Conservation (phyloP, 192 early-diverging fungal genomes). For the Podila epicladia region DNA sequence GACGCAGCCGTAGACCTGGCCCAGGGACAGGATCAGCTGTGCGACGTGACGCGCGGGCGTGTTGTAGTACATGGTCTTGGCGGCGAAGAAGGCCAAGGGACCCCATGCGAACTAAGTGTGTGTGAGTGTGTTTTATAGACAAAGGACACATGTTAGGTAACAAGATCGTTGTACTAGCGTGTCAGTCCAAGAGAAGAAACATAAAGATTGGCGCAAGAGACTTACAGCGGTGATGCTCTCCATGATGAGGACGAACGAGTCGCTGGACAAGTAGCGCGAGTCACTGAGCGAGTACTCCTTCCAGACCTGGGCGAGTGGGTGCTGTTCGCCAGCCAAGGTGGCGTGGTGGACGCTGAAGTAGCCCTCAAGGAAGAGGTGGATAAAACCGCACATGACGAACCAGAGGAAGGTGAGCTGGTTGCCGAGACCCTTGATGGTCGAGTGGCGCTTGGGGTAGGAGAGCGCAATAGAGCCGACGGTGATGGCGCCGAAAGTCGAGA, state of each 20-base stretch:
- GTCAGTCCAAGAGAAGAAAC: not conserved
- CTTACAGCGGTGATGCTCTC: slow-evolving; percentile 90
- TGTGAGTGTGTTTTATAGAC: slow-evolving; percentile 13
- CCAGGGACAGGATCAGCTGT: slow-evolving; percentile 70
- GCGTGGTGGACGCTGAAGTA: slow-evolving; percentile 82
- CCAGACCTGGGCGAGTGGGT: slow-evolving; percentile 81
- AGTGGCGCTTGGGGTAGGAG: slow-evolving; percentile 27
- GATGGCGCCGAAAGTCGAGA: slow-evolving; percentile 39
- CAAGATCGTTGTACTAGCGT: slow-evolving; percentile 24
- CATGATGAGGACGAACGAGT: slow-evolving; percentile 85
- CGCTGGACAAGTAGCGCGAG: slow-evolving; percentile 87
- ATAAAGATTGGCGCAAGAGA: slow-evolving; percentile 5
- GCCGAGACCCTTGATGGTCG: slow-evolving; percentile 30
- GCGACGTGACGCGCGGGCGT: slow-evolving; percentile 63
- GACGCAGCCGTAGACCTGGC: slow-evolving; percentile 85
- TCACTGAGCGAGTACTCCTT: slow-evolving; percentile 93
- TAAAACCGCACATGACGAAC: slow-evolving; percentile 84
- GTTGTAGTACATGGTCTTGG: slow-evolving; percentile 62
- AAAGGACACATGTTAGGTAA: not conserved
- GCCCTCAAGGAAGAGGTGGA: slow-evolving; percentile 87
- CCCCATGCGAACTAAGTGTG: slow-evolving; percentile 60
- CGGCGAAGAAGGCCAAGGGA: slow-evolving; percentile 66
- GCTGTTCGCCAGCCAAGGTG: slow-evolving; percentile 72
- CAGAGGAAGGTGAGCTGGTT: slow-evolving; percentile 73
- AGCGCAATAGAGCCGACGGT: slow-evolving; percentile 20